These are phyloP conservation scores for Cytospora paraplurivora DNA, from an alignment of 2,329 filamentous ascomycete species.

Conservation along the genomic window DNA sequence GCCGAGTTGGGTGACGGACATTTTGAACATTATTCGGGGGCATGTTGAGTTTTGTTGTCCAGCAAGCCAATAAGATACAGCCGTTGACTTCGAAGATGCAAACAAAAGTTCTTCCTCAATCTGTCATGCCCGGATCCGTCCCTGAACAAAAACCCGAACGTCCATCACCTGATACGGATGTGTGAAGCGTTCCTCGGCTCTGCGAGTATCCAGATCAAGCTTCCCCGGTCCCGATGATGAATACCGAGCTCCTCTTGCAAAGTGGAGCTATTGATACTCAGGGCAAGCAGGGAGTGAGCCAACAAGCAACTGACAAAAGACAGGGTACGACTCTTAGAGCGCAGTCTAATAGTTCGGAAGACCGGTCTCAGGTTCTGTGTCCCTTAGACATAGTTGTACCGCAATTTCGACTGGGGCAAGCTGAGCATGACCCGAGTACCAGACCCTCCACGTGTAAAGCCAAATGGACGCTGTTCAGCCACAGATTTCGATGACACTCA, in stretches of 20 bases:
- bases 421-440: background rate
- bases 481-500: background rate
- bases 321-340: background rate
- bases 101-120: background rate
- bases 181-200: background rate
- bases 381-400: background rate
- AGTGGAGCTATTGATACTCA: background rate
- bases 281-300: background rate
- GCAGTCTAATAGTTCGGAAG: background rate
- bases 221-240: background rate
- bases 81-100: background rate
- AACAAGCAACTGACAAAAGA: background rate
- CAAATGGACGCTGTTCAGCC: background rate
- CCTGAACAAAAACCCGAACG: background rate
- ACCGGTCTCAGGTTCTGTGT: background rate
- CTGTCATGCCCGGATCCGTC: background rate
- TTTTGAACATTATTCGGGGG: too few species aligned
- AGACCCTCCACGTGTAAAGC: background rate
- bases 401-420: background rate
- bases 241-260: background rate
- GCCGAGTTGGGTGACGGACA: too few species aligned
- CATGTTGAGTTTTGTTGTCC: too few species aligned
- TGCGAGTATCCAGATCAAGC: background rate
- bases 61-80: background rate
- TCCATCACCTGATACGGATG: background rate